Evolutionary conservation across 2,329 filamentous ascomycete genomes (phyloP).

Genomic region (Fusarium euwallaceae): DNA sequence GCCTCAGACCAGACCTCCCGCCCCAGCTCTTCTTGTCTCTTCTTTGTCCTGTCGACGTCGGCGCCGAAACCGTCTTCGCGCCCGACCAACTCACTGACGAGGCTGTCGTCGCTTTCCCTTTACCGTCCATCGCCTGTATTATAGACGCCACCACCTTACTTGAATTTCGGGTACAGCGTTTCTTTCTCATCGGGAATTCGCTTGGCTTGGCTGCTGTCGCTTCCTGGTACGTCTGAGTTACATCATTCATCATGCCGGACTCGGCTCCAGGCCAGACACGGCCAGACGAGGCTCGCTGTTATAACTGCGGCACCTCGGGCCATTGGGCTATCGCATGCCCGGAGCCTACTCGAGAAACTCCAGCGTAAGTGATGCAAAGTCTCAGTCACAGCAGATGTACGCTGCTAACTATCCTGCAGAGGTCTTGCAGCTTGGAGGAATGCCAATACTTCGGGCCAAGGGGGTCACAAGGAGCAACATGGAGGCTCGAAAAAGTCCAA

Average conservation of each 20-base stretch:
- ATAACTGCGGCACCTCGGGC: conserved; percentile 65
- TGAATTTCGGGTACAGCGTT: background rate
- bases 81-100: conserved; percentile 27
- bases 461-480: conserved; percentile 47
- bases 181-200: conserved; percentile 5
- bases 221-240: conserved; percentile 1
- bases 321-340: conserved; percentile 69
- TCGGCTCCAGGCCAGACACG: conserved; percentile 48
- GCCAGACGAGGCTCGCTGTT: conserved; percentile 60
- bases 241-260: conserved; percentile 46
- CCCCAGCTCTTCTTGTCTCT: conserved; percentile 22
- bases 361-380: conserved; percentile 60
- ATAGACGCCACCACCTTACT: conserved; percentile 15
- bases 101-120: conserved; percentile 13
- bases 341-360: conserved; percentile 61
- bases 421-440: conserved; percentile 55
- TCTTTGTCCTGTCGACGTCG: background rate
- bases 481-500: conserved; percentile 50
- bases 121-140: conserved; percentile 14
- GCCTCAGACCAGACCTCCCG: conserved; percentile 25
- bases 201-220: conserved; percentile 8
- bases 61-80: conserved; percentile 7
- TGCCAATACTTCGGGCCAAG: conserved; percentile 45
- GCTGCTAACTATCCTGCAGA: conserved; percentile 40
- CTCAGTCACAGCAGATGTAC: background rate